phyloP scores from a whole-genome alignment of 1,139 yeast species.

The Suhomyces coccinellae region DNA sequence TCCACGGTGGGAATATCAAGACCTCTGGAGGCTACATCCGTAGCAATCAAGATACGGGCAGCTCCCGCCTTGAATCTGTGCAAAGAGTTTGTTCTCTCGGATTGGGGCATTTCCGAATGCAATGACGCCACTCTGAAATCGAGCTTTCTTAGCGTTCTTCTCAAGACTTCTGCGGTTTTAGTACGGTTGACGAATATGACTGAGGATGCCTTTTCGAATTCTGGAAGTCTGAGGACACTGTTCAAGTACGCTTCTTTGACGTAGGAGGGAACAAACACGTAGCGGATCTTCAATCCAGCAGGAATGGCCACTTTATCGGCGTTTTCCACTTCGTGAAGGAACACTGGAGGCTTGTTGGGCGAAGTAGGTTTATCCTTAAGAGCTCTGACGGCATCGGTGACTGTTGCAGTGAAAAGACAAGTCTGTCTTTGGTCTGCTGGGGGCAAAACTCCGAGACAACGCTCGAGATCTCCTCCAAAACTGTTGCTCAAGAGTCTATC shows the following conservation, averaged over 20 bases:
- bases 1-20: slow-evolving; percentile 92
- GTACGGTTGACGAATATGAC: slow-evolving; percentile 93
- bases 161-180: slow-evolving; percentile 79
- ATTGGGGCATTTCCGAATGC: slow-evolving; percentile 94
- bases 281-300: slow-evolving; percentile 58
- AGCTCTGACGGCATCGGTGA: slow-evolving; percentile 86
- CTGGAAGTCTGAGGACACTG: slow-evolving; percentile 61
- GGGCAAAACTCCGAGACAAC: slow-evolving; percentile 74
- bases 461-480: slow-evolving; percentile 74
- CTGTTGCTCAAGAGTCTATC: slow-evolving; percentile 85
- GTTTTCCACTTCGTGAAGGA: slow-evolving; percentile 78
- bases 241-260: slow-evolving; percentile 89
- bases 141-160: slow-evolving; percentile 70
- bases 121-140: slow-evolving; percentile 84
- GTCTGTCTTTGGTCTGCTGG: slow-evolving; percentile 76
- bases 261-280: slow-evolving; percentile 68
- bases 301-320: slow-evolving; percentile 79
- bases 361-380: slow-evolving; percentile 68
- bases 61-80: slow-evolving; percentile 94
- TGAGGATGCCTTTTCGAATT: slow-evolving; percentile 64
- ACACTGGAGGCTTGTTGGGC: slow-evolving; percentile 64
- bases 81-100: slow-evolving; percentile 84
- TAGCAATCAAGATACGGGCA: slow-evolving; percentile 87
- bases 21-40: slow-evolving; percentile 97
- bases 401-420: slow-evolving; percentile 89